A percentile compares a stretch with the other conserved stretches of the same genome.
Evolutionary conservation across 2,329 filamentous ascomycete species (phyloP).

Genomic region (Phaeoacremonium minimum): DNA sequence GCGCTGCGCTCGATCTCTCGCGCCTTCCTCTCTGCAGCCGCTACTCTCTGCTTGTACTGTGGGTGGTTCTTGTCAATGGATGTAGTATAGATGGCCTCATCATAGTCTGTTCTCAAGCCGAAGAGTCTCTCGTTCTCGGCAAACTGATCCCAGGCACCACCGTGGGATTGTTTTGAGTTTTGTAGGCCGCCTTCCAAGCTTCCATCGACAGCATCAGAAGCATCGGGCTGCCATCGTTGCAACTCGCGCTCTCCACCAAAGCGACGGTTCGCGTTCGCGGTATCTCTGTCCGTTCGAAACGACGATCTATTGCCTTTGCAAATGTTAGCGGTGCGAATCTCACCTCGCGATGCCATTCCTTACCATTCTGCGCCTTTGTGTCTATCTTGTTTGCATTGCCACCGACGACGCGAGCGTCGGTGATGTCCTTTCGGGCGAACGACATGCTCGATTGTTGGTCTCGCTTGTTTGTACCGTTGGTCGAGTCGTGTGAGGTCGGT

Average conservation of each 20-base stretch:
- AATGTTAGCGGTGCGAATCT: slow-evolving; percentile 5
- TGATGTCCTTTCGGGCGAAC: slow-evolving; percentile 25
- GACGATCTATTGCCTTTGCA: slow-evolving; percentile 56
- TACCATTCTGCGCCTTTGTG: slow-evolving; percentile 33
- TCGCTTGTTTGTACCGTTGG: slow-evolving; percentile 21
- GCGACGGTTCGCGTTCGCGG: slow-evolving; percentile 76
- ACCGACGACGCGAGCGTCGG: slow-evolving; percentile 17
- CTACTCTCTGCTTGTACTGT: slow-evolving; percentile 72
- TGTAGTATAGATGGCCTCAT: slow-evolving; percentile 94
- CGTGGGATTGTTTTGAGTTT: slow-evolving; percentile 16
- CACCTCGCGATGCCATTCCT: slow-evolving; percentile 6
- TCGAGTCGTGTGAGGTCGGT: slow-evolving; percentile 19
- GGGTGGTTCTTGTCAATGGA: slow-evolving; percentile 81
- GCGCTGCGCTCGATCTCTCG: slow-evolving; percentile 81
- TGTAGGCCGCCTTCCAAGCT: slow-evolving; percentile 59
- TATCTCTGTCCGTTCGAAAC: slow-evolving; percentile 87
- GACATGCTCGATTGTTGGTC: slow-evolving; percentile 25
- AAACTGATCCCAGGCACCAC: slow-evolving; percentile 84
- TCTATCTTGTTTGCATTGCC: slow-evolving; percentile 26
- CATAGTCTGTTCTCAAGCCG: slow-evolving; percentile 83
- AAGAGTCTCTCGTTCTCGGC: slow-evolving; percentile 84
- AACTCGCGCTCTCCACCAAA: slow-evolving; percentile 68
- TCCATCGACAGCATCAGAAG: slow-evolving; percentile 59
- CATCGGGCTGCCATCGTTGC: slow-evolving; percentile 75
- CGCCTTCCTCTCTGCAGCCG: slow-evolving; percentile 76